A percentile compares a stretch with the other conserved stretches of the same genome.
Evolutionary conservation across 805 yeast species (phyloP).

Genomic region (Starmerella floricola): DNA sequence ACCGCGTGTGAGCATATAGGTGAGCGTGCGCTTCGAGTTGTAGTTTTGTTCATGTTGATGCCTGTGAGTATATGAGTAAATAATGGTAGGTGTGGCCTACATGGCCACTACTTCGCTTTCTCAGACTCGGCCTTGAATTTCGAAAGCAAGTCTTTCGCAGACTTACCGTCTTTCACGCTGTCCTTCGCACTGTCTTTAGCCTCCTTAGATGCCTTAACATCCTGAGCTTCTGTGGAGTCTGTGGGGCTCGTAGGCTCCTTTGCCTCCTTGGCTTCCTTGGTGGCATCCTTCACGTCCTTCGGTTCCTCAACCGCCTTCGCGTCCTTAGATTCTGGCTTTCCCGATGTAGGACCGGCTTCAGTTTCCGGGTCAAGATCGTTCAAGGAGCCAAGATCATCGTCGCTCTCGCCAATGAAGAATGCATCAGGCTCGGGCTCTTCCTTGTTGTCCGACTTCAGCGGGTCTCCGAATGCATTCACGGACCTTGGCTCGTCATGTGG

Average conservation of each 20-base stretch:
- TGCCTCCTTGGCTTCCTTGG: neutral
- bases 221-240: conserved; percentile 6
- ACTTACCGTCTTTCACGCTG: conserved; percentile 1
- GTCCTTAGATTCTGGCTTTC: conserved; percentile 7
- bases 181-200: neutral
- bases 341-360: neutral
- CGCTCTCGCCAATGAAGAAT: conserved; percentile 26
- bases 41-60: too few species aligned
- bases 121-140: conserved; percentile 1
- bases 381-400: conserved; percentile 21
- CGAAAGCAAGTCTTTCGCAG: conserved; percentile 10
- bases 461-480: conserved; percentile 26
- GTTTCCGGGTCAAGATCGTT: conserved; percentile 10
- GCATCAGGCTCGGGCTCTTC: conserved; percentile 24
- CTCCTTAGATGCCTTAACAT: conserved; percentile 1
- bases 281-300: conserved; percentile 2
- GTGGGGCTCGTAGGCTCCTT: neutral
- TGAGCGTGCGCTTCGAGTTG: too few species aligned
- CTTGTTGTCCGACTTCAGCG: neutral
- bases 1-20: neutral
- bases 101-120: neutral
- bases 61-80: too few species aligned
- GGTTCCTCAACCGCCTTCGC: conserved; percentile 7
- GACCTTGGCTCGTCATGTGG: conserved; percentile 9
- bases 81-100: too few species aligned